Evolutionary conservation across 768 basidiomycete genomes (phyloP).

Genomic region (Agrocybe praecox): DNA sequence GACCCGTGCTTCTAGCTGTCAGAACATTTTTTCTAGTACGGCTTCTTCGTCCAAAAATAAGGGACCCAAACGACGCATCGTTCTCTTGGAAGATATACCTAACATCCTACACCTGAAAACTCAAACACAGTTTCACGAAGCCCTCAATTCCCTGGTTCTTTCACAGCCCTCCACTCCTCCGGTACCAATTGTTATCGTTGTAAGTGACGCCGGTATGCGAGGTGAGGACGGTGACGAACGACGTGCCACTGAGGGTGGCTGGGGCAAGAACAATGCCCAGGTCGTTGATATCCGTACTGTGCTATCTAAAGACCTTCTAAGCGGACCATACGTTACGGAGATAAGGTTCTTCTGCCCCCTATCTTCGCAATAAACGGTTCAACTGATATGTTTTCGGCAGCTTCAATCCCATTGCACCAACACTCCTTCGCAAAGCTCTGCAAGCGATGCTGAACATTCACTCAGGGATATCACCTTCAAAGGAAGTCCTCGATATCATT

Average conservation of each 20-base stretch:
- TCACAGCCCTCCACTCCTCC: conserved; percentile 34
- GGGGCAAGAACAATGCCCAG: conserved; percentile 46
- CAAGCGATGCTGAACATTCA: conserved; percentile 55
- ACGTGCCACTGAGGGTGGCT: conserved; percentile 39
- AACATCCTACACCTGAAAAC: conserved; percentile 81
- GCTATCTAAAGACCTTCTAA: conserved; percentile 66
- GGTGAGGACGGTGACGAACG: conserved; percentile 64
- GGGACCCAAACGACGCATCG: conserved; percentile 49
- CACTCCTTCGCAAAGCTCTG: conserved; percentile 80
- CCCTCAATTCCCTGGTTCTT: conserved; percentile 58
- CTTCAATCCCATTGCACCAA: conserved; percentile 91
- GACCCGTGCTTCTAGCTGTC: conserved; percentile 64
- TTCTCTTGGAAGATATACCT: conserved; percentile 90
- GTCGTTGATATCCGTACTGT: conserved; percentile 68
- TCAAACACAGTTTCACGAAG: conserved; percentile 71
- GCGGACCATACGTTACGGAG: conserved; percentile 77
- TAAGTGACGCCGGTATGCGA: conserved; percentile 82
- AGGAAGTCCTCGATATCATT: conserved; percentile 73
- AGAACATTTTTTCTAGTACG: conserved; percentile 45
- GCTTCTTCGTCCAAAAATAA: conserved; percentile 10
- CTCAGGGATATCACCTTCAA: conserved; percentile 51
- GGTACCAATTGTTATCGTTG: conserved; percentile 76
- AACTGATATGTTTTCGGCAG: conserved; percentile 37
- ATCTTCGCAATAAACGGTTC: not conserved
- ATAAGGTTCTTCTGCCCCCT: conserved; percentile 53